Evolutionary conservation across 495 filamentous ascomycete species (phyloP).

Genomic region (Friedmanniomyces endolithicus): DNA sequence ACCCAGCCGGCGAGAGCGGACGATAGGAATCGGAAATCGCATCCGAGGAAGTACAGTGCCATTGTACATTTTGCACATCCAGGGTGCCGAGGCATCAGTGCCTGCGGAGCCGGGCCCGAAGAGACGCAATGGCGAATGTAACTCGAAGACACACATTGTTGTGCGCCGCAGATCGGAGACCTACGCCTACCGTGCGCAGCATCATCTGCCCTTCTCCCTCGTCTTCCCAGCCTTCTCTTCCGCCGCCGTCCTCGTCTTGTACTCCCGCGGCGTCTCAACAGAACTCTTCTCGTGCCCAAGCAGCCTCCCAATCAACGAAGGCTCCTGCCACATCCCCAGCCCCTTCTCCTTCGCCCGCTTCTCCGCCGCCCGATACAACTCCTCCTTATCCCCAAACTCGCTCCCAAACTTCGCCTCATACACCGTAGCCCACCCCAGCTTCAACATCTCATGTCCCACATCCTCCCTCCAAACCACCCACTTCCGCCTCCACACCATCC

Average conservation of each 20-base stretch:
- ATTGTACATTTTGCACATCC: too few species aligned
- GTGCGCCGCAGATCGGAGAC: too few species aligned
- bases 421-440: conserved; percentile 67
- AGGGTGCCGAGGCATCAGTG: too few species aligned
- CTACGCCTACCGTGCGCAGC: too few species aligned
- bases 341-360: conserved; percentile 52
- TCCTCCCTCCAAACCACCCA: conserved; percentile 48
- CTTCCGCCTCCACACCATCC: conserved; percentile 48
- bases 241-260: conserved; percentile 56
- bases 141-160: too few species aligned
- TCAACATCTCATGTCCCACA: conserved; percentile 82
- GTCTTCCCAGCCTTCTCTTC: conserved; percentile 36
- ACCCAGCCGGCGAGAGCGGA: too few species aligned
- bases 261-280: conserved; percentile 73
- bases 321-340: conserved; percentile 56
- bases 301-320: conserved; percentile 17
- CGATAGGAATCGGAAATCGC: too few species aligned
- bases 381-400: conserved; percentile 65
- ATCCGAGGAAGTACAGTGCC: too few species aligned
- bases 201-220: conserved; percentile 5
- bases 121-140: too few species aligned
- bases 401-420: conserved; percentile 83
- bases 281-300: conserved; percentile 31
- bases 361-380: conserved; percentile 60
- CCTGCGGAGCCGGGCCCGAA: too few species aligned